phyloP scores from a whole-genome alignment of 768 basidiomycete species.

The Boletus barrowsii region DNA sequence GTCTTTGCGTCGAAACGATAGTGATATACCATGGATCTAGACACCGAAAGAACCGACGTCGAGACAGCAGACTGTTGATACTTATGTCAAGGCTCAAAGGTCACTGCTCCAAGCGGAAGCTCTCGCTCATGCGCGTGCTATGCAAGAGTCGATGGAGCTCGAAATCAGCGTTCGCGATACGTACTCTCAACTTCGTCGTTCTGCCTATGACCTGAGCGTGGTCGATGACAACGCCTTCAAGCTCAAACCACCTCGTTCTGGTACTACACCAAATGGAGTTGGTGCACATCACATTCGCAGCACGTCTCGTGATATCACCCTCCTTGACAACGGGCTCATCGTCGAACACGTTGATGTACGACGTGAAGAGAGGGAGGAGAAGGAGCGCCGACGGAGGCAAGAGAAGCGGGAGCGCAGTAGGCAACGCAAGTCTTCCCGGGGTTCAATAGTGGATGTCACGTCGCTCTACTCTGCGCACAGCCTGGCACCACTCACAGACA shows the following conservation, averaged over 20 bases:
- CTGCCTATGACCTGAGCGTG: constrained; percentile 62
- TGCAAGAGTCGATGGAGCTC: constrained; percentile 72
- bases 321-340: constrained; percentile 86
- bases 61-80: constrained; percentile 75
- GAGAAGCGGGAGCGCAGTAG: constrained; percentile 55
- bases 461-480: constrained; percentile 72
- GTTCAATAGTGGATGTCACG: constrained; percentile 67
- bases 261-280: constrained; percentile 31
- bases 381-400: constrained; percentile 65
- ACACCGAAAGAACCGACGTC: constrained; percentile 89
- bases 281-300: constrained; percentile 41
- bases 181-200: constrained; percentile 75
- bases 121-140: constrained; percentile 70
- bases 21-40: constrained; percentile 39
- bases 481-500: constrained; percentile 52
- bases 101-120: constrained; percentile 80
- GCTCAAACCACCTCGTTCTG: constrained; percentile 58
- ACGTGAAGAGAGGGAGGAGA: constrained; percentile 73
- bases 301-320: constrained; percentile 69
- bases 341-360: constrained; percentile 85
- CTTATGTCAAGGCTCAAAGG: constrained; percentile 80
- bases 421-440: constrained; percentile 70
- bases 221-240: constrained; percentile 62
- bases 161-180: constrained; percentile 78
- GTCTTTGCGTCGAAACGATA: background rate